Percentiles rank a stretch among this genome's conserved stretches.
Conservation (phyloP, 768 basidiomycete genomes). For the Daedaleopsis nitida region DNA sequence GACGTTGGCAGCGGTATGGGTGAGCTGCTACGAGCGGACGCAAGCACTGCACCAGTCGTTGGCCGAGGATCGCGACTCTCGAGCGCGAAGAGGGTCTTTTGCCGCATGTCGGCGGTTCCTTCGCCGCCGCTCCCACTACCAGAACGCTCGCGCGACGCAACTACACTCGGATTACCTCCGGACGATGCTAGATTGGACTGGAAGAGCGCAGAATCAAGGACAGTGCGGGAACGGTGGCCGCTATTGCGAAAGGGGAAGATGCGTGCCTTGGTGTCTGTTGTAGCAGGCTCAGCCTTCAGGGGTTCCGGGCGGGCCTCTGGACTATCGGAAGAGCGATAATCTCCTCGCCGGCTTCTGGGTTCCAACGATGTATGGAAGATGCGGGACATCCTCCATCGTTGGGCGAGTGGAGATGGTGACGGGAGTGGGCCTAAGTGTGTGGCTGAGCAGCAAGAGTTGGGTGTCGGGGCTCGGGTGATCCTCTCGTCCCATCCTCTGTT, state of each 20-base stretch:
- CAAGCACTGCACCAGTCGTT: too few species aligned
- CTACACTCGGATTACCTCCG: neutral
- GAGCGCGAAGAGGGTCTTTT: slow-evolving; percentile 10
- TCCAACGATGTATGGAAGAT: neutral
- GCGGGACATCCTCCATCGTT: neutral
- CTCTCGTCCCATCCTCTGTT: too few species aligned
- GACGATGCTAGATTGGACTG: neutral
- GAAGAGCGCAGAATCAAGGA: neutral
- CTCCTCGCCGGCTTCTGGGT: neutral
- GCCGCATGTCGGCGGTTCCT: neutral
- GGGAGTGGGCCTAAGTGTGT: neutral
- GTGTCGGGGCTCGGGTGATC: too few species aligned
- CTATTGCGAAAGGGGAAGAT: neutral
- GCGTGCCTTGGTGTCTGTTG: neutral
- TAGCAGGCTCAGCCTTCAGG: too few species aligned
- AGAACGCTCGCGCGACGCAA: neutral
- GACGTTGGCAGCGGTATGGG: neutral
- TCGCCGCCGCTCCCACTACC: neutral
- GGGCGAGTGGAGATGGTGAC: neutral
- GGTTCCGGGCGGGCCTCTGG: neutral
- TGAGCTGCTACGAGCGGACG: neutral
- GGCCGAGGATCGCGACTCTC: slow-evolving; percentile 2
- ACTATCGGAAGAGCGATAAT: neutral
- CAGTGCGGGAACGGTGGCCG: neutral
- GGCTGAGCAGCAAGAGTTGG: too few species aligned